These are phyloP conservation scores for Cystofilobasidium bisporidii DNA, from an alignment of 768 basidiomycete species.

Conservation along the genomic window DNA sequence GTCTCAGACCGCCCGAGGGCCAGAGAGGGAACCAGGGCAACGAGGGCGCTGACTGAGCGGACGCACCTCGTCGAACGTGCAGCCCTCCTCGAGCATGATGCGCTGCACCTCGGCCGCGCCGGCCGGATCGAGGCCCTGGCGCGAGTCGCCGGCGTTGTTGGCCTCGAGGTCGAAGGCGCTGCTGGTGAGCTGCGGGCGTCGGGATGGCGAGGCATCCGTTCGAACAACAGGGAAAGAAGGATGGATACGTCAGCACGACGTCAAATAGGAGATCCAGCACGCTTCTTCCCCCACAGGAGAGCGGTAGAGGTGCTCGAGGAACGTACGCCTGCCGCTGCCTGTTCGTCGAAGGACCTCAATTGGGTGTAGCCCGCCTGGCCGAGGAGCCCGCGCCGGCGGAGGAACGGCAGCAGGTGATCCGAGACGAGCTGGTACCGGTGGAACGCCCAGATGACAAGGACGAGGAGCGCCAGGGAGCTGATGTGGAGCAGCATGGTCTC, in stretches of 20 bases:
- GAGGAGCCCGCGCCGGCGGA: background rate
- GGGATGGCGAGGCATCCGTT: background rate
- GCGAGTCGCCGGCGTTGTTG: conserved; percentile 22
- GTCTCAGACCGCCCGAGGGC: background rate
- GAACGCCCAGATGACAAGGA: conserved; percentile 16
- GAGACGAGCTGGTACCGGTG: conserved; percentile 25
- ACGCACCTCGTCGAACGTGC: conserved; percentile 26
- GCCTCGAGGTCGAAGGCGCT: conserved; percentile 26
- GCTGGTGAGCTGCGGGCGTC: conserved; percentile 5
- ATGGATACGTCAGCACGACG: no score
- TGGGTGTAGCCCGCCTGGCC: conserved; percentile 7
- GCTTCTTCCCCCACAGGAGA: no score
- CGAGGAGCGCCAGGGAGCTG: conserved; percentile 1
- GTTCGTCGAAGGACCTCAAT: conserved; percentile 11
- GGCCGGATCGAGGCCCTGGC: conserved; percentile 17
- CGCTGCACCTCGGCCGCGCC: conserved; percentile 22
- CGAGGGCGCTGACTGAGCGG: no score
- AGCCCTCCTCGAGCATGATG: conserved; percentile 26
- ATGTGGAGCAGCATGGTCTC: conserved; percentile 23
- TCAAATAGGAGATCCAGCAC: background rate
- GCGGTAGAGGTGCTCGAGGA: no score
- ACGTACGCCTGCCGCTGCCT: conserved; percentile 14
- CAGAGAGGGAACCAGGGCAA: background rate
- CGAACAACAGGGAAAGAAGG: no score
- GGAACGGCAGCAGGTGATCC: conserved; percentile 23